Evolutionary conservation across 495 filamentous ascomycete species (phyloP).

Genomic region (Pyrenula aspistea): DNA sequence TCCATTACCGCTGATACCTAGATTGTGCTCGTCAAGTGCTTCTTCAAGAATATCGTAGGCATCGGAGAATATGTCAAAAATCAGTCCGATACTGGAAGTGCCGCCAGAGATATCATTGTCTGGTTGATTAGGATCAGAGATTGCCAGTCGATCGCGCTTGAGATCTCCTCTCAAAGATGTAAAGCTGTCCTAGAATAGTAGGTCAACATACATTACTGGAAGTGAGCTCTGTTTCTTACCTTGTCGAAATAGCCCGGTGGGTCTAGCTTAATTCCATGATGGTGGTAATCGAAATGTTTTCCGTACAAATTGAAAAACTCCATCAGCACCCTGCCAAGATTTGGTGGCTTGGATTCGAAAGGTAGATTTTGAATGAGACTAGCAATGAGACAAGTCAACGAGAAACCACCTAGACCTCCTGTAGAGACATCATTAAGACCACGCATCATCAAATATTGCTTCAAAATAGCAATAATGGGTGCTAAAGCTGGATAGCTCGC

Average conservation of each 20-base stretch:
- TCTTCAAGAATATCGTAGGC: constrained; percentile 44
- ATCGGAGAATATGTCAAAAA: constrained; percentile 50
- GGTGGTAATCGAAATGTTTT: constrained; percentile 54
- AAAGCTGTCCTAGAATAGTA: constrained; percentile 5
- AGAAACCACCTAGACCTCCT: constrained; percentile 90
- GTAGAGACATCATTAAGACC: constrained; percentile 79
- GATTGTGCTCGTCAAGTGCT: constrained; percentile 37
- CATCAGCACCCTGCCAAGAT: constrained; percentile 69
- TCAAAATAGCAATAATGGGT: constrained; percentile 69
- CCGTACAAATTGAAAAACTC: constrained; percentile 86
- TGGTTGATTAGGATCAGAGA: constrained; percentile 78
- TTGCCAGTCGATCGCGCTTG: constrained; percentile 46
- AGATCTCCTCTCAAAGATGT: constrained; percentile 17
- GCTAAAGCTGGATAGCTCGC: constrained; percentile 69
- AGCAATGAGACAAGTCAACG: constrained; percentile 85
- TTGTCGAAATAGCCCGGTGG: constrained; percentile 62
- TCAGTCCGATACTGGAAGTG: constrained; percentile 47
- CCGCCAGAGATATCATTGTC: constrained; percentile 81
- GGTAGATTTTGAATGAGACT: constrained; percentile 72
- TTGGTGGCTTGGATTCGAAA: constrained; percentile 41
- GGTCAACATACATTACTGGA: neutral
- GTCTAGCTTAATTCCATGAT: constrained; percentile 58
- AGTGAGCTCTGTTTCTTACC: constrained; percentile 33
- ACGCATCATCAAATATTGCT: constrained; percentile 83
- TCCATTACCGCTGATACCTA: constrained; percentile 13